Conservation (phyloP, 2,329 filamentous ascomycete species). For the Scolecobasidium constrictum region DNA sequence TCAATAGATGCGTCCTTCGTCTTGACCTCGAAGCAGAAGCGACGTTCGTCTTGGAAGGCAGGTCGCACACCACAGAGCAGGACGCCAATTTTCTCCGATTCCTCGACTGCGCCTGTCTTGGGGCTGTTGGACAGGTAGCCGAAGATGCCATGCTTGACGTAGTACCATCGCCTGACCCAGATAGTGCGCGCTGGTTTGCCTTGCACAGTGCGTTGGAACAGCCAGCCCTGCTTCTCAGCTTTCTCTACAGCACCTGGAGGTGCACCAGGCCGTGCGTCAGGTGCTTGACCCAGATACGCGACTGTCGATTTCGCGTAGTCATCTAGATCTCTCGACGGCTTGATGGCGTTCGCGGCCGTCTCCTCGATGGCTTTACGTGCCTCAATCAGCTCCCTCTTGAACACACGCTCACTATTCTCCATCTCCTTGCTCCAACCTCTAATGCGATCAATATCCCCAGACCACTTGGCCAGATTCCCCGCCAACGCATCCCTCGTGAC, state of each 20-base stretch:
- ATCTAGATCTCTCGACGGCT: slow-evolving; percentile 84
- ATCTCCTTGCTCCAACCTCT: slow-evolving; percentile 90
- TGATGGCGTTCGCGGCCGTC: slow-evolving; percentile 54
- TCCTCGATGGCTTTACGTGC: slow-evolving; percentile 78
- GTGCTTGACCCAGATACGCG: slow-evolving; percentile 53
- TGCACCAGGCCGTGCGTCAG: slow-evolving; percentile 40
- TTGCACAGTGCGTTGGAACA: slow-evolving; percentile 69
- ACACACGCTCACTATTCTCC: slow-evolving; percentile 76
- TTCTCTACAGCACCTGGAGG: slow-evolving; percentile 31
- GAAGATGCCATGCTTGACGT: slow-evolving; percentile 90
- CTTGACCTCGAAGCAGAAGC: slow-evolving; percentile 98
- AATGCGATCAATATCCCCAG: slow-evolving; percentile 78
- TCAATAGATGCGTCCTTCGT: slow-evolving; percentile 87
- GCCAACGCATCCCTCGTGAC: slow-evolving; percentile 54
- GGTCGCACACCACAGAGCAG: slow-evolving; percentile 87
- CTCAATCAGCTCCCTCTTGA: slow-evolving; percentile 68
- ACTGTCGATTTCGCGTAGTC: slow-evolving; percentile 87
- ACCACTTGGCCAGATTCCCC: slow-evolving; percentile 54
- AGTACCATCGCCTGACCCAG: slow-evolving; percentile 92
- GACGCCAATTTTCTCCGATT: slow-evolving; percentile 93
- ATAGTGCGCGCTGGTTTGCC: slow-evolving; percentile 84
- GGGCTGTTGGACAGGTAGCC: slow-evolving; percentile 73
- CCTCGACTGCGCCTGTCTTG: slow-evolving; percentile 73
- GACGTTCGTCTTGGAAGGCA: slow-evolving; percentile 80
- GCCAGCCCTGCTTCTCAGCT: slow-evolving; percentile 86